Evolutionary conservation across 345 rosid genomes (phyloP).

Genomic region (Arabidopsis suecica): DNA sequence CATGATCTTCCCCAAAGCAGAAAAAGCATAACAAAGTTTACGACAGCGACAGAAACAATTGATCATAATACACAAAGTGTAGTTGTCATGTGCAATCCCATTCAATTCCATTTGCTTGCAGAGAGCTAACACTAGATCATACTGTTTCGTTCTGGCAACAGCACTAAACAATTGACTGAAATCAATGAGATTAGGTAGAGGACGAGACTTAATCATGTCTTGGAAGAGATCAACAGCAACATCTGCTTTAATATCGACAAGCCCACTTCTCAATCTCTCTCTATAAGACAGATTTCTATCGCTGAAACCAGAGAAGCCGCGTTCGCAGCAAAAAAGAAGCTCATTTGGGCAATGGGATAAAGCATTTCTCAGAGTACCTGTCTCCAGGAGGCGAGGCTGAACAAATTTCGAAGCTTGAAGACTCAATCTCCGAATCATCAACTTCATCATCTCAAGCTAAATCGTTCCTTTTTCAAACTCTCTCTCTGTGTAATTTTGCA

Average conservation of each 20-base stretch:
- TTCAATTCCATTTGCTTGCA: conserved; percentile 8
- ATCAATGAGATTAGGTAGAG: neutral
- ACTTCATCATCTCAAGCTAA: too few relatives aligned
- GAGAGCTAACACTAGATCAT: neutral
- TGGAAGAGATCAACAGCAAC: neutral
- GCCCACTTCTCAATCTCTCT: neutral
- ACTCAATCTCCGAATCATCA: too few relatives aligned
- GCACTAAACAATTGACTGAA: neutral
- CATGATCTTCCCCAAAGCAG: neutral
- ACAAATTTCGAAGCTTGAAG: neutral
- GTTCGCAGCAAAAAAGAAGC: neutral
- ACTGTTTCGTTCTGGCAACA: neutral
- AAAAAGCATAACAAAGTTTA: neutral
- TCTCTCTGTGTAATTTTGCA: too few relatives aligned
- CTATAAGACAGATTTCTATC: neutral
- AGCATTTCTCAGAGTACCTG: neutral
- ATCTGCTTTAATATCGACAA: neutral
- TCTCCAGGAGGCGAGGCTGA: neutral
- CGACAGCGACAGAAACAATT: neutral
- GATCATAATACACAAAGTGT: neutral
- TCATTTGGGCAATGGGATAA: neutral
- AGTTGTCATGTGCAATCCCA: neutral
- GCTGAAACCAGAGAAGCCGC: neutral
- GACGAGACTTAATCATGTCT: neutral
- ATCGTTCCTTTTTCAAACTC: too few relatives aligned